Evolutionary conservation across 192 early-diverging fungal genomes (phyloP).

Genomic region (Mortierella hygrophila): DNA sequence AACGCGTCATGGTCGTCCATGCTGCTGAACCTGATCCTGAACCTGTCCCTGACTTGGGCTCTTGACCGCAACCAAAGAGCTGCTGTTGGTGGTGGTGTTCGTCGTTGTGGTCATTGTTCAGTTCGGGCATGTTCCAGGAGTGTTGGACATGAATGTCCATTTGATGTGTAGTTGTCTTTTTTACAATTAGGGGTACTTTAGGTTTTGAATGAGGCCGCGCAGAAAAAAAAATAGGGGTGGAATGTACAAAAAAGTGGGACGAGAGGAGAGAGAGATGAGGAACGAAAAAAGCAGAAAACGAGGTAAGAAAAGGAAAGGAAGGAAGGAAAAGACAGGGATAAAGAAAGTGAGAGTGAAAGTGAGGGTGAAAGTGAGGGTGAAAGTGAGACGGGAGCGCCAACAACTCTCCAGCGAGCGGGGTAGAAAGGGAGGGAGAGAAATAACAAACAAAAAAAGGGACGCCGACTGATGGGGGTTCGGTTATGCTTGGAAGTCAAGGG

Average conservation of each 20-base stretch:
- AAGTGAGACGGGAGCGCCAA: background rate
- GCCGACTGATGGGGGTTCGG: background rate
- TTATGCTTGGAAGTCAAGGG: background rate
- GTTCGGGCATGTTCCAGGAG: background rate
- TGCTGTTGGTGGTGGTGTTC: background rate
- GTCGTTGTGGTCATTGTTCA: background rate
- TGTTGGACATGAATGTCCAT: background rate
- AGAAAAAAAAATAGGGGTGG: background rate
- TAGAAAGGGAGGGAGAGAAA: slow-evolving; percentile 5
- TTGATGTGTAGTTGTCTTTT: background rate
- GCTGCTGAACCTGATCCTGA: background rate
- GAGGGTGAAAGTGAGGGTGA: background rate
- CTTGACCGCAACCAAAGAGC: background rate
- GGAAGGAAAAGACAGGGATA: background rate
- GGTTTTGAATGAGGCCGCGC: background rate
- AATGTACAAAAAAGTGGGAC: background rate
- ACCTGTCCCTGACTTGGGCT: background rate
- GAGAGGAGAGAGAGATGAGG: background rate
- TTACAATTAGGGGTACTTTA: background rate
- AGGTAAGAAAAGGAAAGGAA: background rate
- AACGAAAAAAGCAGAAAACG: background rate
- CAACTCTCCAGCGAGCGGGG: background rate
- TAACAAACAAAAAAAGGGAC: background rate
- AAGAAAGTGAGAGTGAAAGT: background rate
- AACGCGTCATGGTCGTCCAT: slow-evolving; percentile 10